Evolutionary conservation across 305 asterid genomes (phyloP).

Genomic region (Fraxinus platypoda): DNA sequence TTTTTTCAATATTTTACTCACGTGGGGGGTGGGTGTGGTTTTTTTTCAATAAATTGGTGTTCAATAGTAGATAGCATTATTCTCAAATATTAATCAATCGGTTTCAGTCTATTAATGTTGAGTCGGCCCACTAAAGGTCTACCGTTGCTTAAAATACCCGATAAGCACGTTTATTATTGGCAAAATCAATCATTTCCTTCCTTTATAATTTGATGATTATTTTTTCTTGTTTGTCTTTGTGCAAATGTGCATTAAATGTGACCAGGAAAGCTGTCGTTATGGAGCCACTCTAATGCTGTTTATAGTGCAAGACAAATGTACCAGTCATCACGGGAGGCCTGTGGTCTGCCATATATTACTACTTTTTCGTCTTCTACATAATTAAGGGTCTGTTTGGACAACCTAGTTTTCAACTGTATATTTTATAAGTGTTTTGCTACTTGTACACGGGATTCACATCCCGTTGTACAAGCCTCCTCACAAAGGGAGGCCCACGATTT

Average conservation of each 20-base stretch:
- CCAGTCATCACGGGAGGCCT: not conserved
- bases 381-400: not conserved
- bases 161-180: not conserved
- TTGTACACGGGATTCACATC: too few relatives aligned
- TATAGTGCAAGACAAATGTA: slow-evolving; percentile 9
- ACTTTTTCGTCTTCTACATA: not conserved
- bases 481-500: too few relatives aligned
- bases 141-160: not conserved
- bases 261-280: not conserved
- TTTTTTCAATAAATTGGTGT: too few relatives aligned
- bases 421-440: too few relatives aligned
- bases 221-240: not conserved
- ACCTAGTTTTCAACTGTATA: too few relatives aligned
- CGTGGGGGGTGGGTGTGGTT: too few relatives aligned
- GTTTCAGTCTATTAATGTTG: too few relatives aligned
- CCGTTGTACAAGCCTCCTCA: too few relatives aligned
- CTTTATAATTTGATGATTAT: not conserved
- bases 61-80: too few relatives aligned
- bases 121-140: not conserved
- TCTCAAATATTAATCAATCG: not conserved
- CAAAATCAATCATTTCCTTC: not conserved
- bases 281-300: not conserved
- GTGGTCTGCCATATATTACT: slow-evolving; percentile 19
- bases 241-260: not conserved
- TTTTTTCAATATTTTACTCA: too few relatives aligned